These are phyloP conservation scores for Rhizopogon vesiculosus DNA, from an alignment of 768 basidiomycete species.

Conservation along the genomic window DNA sequence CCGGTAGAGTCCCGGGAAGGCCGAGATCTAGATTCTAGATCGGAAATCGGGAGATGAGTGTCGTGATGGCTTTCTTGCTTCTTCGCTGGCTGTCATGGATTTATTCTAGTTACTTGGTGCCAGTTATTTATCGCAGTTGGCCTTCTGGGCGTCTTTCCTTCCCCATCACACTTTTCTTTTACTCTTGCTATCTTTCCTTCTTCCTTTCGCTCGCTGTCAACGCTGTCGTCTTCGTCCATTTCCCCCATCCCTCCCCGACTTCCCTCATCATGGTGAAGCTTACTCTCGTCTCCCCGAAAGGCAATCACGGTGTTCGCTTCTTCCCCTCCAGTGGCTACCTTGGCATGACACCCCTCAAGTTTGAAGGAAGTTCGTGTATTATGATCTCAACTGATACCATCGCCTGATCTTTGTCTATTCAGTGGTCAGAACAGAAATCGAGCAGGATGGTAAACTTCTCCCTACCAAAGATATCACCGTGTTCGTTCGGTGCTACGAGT, in stretches of 20 bases:
- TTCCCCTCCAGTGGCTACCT: constrained; percentile 78
- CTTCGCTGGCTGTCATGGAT: constrained; percentile 17
- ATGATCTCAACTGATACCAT: not conserved
- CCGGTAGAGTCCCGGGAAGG: not conserved
- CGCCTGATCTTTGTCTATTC: constrained; percentile 8
- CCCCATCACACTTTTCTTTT: constrained; percentile 13
- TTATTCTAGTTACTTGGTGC: constrained; percentile 26
- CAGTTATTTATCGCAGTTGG: constrained; percentile 28
- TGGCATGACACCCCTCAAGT: constrained; percentile 72
- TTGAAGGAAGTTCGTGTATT: constrained; percentile 62
- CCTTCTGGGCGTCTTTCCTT: constrained; percentile 22
- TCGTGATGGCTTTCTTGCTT: constrained; percentile 16
- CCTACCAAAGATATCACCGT: constrained; percentile 64
- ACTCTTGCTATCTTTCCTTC: constrained; percentile 16
- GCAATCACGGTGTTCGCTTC: constrained; percentile 63
- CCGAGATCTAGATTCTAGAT: constrained; percentile 4
- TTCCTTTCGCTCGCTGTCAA: constrained; percentile 12
- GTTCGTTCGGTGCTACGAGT: constrained; percentile 82
- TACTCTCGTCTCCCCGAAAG: constrained; percentile 61
- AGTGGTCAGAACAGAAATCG: constrained; percentile 70
- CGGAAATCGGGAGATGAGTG: constrained; percentile 11
- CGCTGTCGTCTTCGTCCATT: constrained; percentile 7
- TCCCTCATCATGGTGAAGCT: constrained; percentile 59
- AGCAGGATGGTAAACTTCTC: constrained; percentile 65
- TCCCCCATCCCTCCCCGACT: constrained; percentile 11